phyloP scores from a whole-genome alignment of 495 filamentous ascomycete species.

The Tirmania nivea region DNA sequence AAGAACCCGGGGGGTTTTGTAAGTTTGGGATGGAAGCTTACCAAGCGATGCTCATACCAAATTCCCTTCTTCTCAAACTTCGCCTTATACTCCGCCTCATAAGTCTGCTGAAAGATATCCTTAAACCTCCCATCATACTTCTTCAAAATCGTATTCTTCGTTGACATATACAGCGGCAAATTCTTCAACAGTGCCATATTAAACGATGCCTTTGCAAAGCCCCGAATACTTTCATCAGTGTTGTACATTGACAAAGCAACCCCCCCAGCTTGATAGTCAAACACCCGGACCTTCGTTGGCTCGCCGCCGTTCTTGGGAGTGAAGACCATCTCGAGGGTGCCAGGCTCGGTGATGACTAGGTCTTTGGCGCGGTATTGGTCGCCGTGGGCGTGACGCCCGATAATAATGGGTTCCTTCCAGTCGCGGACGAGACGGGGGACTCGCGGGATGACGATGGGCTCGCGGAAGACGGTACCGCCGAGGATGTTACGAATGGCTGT shows the following conservation, averaged over 20 bases:
- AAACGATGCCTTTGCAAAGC: constrained; percentile 90
- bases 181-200: constrained; percentile 74
- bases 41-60: constrained; percentile 94
- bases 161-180: constrained; percentile 91
- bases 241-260: constrained; percentile 92
- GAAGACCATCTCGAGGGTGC: constrained; percentile 82
- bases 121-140: constrained; percentile 96
- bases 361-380: constrained; percentile 97
- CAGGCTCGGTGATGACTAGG: constrained; percentile 53
- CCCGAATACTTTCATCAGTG: constrained; percentile 79
- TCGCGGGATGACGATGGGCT: constrained; percentile 84
- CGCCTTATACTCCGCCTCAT: constrained; percentile 64
- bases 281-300: constrained; percentile 75
- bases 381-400: constrained; percentile 93
- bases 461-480: constrained; percentile 92
- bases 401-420: constrained; percentile 97
- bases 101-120: constrained; percentile 97
- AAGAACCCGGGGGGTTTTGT: no score
- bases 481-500: constrained; percentile 72
- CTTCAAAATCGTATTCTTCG: constrained; percentile 99
- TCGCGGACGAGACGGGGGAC: constrained; percentile 84
- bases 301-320: constrained; percentile 56
- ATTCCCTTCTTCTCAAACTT: constrained; percentile 76
- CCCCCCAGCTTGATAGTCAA: constrained; percentile 69
- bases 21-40: no score